Percentiles rank a stretch among this genome's conserved stretches.
phyloP scores from a whole-genome alignment of 78 protist genomes.

The Andalucia godoyi region DNA sequence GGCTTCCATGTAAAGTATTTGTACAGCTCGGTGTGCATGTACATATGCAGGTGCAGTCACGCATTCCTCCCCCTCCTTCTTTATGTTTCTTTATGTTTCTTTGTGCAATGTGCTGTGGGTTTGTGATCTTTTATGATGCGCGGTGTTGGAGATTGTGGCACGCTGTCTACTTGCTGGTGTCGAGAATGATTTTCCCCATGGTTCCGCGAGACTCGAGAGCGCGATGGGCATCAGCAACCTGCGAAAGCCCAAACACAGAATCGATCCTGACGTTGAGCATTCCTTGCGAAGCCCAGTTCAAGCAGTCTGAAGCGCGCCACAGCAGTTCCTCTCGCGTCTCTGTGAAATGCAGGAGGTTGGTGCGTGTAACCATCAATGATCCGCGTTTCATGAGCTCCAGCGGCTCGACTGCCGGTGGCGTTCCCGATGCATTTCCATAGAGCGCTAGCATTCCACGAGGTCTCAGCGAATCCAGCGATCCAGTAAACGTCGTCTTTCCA shows the following conservation, averaged over 20 bases:
- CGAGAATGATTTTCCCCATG: background rate
- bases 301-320: background rate
- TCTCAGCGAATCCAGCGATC: slow-evolving; percentile 12
- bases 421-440: slow-evolving; percentile 61
- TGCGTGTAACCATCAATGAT: slow-evolving; percentile 42
- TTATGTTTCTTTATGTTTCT: too few relatives aligned
- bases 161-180: too few relatives aligned
- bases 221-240: slow-evolving; percentile 17
- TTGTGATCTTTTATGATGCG: too few relatives aligned
- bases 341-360: slow-evolving; percentile 25
- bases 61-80: too few relatives aligned
- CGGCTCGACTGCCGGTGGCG: slow-evolving; percentile 47
- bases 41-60: too few relatives aligned
- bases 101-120: too few relatives aligned
- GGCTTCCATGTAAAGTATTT: too few relatives aligned
- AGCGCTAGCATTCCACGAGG: slow-evolving; percentile 40
- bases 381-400: slow-evolving; percentile 20
- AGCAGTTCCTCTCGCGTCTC: slow-evolving; percentile 1
- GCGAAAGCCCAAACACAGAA: background rate
- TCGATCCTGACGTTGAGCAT: slow-evolving; percentile 4
- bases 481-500: slow-evolving; percentile 45
- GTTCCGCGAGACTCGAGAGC: slow-evolving; percentile 7
- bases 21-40: too few relatives aligned
- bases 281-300: background rate
- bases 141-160: too few relatives aligned